phyloP scores from a whole-genome alignment of 169 alveolate species.

The Ophryocystis elektroscirrha region DNA sequence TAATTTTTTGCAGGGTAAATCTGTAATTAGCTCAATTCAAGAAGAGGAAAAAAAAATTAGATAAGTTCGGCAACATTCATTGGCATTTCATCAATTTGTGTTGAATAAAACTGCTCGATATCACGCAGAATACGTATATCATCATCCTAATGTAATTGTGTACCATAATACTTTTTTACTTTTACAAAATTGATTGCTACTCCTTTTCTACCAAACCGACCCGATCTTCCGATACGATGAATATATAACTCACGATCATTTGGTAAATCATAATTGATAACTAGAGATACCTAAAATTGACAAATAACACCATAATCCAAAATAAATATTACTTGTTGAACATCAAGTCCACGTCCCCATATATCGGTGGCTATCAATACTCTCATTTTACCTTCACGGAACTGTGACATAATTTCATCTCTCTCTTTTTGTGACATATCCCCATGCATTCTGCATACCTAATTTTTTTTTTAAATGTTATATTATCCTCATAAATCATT shows the following conservation, averaged over 20 bases:
- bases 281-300: constrained; percentile 62
- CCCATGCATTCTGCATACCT: constrained; percentile 81
- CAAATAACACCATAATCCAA: too few species aligned
- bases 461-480: too few species aligned
- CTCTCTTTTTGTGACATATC: constrained; percentile 88
- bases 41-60: too few species aligned
- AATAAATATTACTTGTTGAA: constrained; percentile 55
- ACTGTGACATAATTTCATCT: constrained; percentile 84
- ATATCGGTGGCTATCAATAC: constrained; percentile 92
- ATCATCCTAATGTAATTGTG: constrained; percentile 40
- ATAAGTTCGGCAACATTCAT: constrained; percentile 71
- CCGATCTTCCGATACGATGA: constrained; percentile 98
- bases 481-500: background rate
- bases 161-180: constrained; percentile 13
- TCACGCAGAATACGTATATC: constrained; percentile 79
- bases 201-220: constrained; percentile 96
- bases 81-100: constrained; percentile 98
- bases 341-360: constrained; percentile 98
- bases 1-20: too few species aligned
- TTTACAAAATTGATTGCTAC: constrained; percentile 94
- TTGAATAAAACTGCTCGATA: constrained; percentile 85
- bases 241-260: constrained; percentile 79
- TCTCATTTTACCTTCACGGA: constrained; percentile 78
- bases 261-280: constrained; percentile 94
- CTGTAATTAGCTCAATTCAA: too few species aligned